Base-by-base conservation (phyloP, 768 basidiomycete species). In the Xerocomellus intermedius region DNA sequence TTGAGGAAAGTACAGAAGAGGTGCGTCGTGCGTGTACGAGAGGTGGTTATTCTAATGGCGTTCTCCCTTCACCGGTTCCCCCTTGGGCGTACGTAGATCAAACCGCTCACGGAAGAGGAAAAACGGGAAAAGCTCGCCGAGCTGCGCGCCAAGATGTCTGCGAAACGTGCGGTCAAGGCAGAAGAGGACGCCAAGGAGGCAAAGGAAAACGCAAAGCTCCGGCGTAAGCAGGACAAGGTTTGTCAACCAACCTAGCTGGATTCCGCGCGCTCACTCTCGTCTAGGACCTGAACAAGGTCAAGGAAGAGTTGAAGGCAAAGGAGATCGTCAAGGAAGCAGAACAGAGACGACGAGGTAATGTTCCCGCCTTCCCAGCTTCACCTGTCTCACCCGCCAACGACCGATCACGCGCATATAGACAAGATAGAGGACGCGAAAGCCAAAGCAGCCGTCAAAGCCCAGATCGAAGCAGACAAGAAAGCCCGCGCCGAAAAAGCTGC, bases 1-100 rank as follows among this genome's bases (percentile, higher is more conserved):
- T 98, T 59, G 95, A 97, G 68, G 96, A 98, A 66, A 94, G 90
- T 2, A 91, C 85, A 0, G 94, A 98, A 65, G 96, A 98, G 80
- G 94, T 91, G 44, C 47, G 48, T 45, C 32, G 13, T 14, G 47
- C 19, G 10, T 4, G 36, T 33, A 28, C 28, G 28, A 8, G 28
- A 28, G 8, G 32, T 17, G 28, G 28, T 28, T 28, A 8, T 9
- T 8, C 28, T 28, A 28, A 9, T 26, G 26, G 24, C 24, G 5
- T 28, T 24, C 24, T 24, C 24, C 24, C 24, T 19, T n/a, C n/a
- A n/a, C n/a, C n/a, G n/a, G n/a, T n/a, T n/a, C 13, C 19, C 39
- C 24, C n/a, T 19, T 16, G 48, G 35, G 12, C 14, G 5, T 2
- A 19, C 21, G 21, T 53, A 93, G 92, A 84, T 98, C 71, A 94